Base-by-base conservation (phyloP, 176 grass and related monocot genomes). In the Eremochloa ophiuroides region DNA sequence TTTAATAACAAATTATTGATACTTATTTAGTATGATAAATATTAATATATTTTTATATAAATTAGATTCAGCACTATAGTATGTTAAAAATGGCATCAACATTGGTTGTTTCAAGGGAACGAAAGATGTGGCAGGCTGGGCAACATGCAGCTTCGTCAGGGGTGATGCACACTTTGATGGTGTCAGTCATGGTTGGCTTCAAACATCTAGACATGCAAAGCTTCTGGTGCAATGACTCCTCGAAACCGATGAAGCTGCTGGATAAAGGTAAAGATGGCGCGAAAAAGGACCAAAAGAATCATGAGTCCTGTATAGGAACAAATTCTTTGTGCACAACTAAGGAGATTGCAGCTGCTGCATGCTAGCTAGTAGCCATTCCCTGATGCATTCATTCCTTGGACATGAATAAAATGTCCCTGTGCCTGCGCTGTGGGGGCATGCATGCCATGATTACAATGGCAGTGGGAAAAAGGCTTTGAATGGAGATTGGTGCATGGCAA, bases 311-410 rank as follows among this genome's bases (percentile, higher is more conserved):
- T 35, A 35, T 5, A 69, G 83, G 71, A 84, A 84, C 69, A 91
- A 89, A 94, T 86, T 94, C 85, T 88, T 83, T 94, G 84, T 87
- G 91, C 80, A 70, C 71, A 79, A 91, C 89, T 82, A 87, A 94
- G 89, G 77, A 91, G 81, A 91, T 91, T 62, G 84, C 77, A 75
- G 9, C 15, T 33, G 17, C 17, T 53, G 48, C 48, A 51, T 51
- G 48, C 48, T 44, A 44, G 43, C 43, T 13, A 44, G 43, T 44
- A 76, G 59, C 84, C 80, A 85, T 62, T 80, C 56, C 79, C n/a
- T 61, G 50, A 29, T 28, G 69, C 41, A 31, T 72, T 83, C 78
- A 81, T 77, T 82, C 56, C 38, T 82, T 74, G 34, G 51, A 76
- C 62, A 87, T 86, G 77, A 75, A 86, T 74, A 65, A 74, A 66